Percentiles rank a stretch among this genome's conserved stretches.
These are phyloP conservation scores for Coccomyxa sp. DNA, from an alignment of 139 green algal genomes.

Conservation along the genomic window DNA sequence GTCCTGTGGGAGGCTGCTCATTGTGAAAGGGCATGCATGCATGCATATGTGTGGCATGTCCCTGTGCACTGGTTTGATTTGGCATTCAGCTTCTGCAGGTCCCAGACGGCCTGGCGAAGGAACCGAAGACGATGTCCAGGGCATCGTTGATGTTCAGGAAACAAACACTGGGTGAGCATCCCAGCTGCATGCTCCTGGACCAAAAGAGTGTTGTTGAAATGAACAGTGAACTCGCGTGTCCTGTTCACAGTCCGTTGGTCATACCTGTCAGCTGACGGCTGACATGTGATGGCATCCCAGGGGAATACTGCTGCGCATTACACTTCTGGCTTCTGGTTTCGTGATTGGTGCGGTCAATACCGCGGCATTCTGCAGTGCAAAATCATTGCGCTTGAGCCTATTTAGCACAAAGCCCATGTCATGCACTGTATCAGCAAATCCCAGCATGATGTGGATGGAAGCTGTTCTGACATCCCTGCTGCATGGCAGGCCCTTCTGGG, in stretches of 20 bases:
- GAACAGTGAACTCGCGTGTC: neutral
- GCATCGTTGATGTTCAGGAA: conserved; percentile 60
- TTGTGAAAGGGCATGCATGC: neutral
- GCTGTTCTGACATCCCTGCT: neutral
- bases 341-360: conserved; percentile 54
- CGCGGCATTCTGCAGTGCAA: neutral
- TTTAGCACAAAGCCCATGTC: too few species aligned
- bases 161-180: conserved; percentile 33
- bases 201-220: neutral
- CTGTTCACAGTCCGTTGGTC: neutral
- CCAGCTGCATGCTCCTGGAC: neutral
- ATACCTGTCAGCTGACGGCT: neutral
- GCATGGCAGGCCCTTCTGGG: conserved; percentile 5
- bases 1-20: neutral
- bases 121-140: conserved; percentile 77
- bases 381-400: too few species aligned
- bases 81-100: conserved; percentile 34
- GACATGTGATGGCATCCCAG: conserved; percentile 14
- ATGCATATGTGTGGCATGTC: neutral
- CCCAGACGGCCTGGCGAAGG: conserved; percentile 70
- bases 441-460: too few species aligned
- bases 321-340: conserved; percentile 87
- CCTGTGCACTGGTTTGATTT: neutral
- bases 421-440: too few species aligned
- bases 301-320: conserved; percentile 65